These are phyloP conservation scores for Daldinia childiae DNA, from an alignment of 495 filamentous ascomycete genomes.

Conservation along the genomic window DNA sequence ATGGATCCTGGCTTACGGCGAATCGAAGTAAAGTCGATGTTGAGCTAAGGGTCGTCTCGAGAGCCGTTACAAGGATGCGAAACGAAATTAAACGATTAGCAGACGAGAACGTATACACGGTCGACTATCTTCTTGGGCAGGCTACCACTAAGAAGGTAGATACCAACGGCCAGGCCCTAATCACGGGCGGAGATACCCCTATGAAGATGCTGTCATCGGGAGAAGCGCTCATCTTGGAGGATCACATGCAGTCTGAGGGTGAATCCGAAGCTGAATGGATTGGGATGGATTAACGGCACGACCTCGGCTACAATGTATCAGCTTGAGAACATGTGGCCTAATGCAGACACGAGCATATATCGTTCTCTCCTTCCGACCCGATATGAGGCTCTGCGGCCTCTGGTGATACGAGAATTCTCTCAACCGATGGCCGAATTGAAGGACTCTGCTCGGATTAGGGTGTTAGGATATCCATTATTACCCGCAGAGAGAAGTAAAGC, in stretches of 20 bases:
- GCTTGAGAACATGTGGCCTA: neutral
- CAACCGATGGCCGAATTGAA: neutral
- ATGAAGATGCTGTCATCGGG: constrained; percentile 42
- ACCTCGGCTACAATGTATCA: neutral
- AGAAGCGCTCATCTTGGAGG: constrained; percentile 42
- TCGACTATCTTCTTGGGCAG: constrained; percentile 77
- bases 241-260: constrained; percentile 45
- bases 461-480: neutral
- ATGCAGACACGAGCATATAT: neutral
- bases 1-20: constrained; percentile 84
- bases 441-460: neutral
- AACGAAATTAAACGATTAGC: constrained; percentile 77
- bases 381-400: neutral
- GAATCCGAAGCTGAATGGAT: constrained; percentile 63
- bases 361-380: neutral
- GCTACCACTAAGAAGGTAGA: constrained; percentile 41
- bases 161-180: constrained; percentile 9
- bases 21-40: constrained; percentile 77
- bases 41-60: constrained; percentile 80
- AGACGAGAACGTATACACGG: constrained; percentile 85
- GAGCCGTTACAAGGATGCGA: constrained; percentile 79
- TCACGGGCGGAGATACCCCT: constrained; percentile 20
- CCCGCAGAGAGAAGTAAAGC: neutral
- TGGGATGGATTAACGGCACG: constrained; percentile 57
- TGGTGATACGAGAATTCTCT: neutral